Evolutionary conservation across 2,329 filamentous ascomycete genomes (phyloP).

Genomic region (Aspergillus neotritici): DNA sequence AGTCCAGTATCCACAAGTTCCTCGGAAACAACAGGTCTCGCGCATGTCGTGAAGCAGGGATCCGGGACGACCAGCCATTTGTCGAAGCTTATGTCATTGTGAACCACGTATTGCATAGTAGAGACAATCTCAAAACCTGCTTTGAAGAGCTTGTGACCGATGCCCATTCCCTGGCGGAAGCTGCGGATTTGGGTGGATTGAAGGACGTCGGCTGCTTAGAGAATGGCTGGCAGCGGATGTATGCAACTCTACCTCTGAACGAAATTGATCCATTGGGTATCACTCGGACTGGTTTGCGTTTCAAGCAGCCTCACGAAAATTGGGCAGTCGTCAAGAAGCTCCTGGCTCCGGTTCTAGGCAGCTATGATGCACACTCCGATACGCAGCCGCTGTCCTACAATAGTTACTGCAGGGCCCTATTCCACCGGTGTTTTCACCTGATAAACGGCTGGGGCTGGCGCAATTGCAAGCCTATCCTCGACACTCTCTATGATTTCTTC

Average conservation of each 20-base stretch:
- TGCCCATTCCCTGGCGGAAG: conserved; percentile 27
- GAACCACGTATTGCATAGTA: conserved; percentile 37
- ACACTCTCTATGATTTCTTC: conserved; percentile 56
- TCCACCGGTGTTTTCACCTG: conserved; percentile 50
- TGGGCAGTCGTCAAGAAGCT: conserved; percentile 48
- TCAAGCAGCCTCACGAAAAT: conserved; percentile 39
- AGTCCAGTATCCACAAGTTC: conserved; percentile 37
- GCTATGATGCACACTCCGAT: conserved; percentile 42
- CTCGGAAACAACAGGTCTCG: conserved; percentile 42
- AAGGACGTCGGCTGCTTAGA: conserved; percentile 31
- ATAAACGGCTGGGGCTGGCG: conserved; percentile 54
- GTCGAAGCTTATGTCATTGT: conserved; percentile 46
- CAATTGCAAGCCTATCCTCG: conserved; percentile 50
- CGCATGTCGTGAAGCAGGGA: conserved; percentile 43
- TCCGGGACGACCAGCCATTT: conserved; percentile 40
- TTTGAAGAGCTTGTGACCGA: conserved; percentile 44
- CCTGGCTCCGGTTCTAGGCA: conserved; percentile 42
- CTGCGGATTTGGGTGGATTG: conserved; percentile 33
- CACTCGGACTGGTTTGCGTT: conserved; percentile 37
- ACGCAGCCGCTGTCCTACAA: conserved; percentile 46
- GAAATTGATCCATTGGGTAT: conserved; percentile 50
- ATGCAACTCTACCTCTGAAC: conserved; percentile 49
- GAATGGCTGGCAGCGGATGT: conserved; percentile 40
- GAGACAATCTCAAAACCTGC: conserved; percentile 21
- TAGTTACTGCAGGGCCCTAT: conserved; percentile 48